These are phyloP conservation scores for Suhomyces guaymorum DNA, from an alignment of 1,139 yeast genomes.

Conservation along the genomic window DNA sequence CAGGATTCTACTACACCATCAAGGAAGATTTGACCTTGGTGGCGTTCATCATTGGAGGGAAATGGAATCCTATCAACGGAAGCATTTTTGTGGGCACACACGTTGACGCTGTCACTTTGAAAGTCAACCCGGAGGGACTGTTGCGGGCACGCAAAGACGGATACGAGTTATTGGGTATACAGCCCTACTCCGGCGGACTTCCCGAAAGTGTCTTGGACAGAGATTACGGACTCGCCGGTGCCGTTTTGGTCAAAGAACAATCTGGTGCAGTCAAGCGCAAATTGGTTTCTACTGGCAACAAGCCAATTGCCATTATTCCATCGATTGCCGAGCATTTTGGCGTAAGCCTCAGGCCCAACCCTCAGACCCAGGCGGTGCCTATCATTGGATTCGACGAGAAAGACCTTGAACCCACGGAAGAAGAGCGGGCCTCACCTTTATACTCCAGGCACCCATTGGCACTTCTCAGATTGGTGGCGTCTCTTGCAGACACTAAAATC, in stretches of 20 bases:
- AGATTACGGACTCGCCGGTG: conserved; percentile 51
- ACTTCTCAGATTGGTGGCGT: conserved; percentile 37
- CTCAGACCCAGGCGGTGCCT: conserved; percentile 46
- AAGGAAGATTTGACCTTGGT: conserved; percentile 41
- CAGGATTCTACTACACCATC: conserved; percentile 31
- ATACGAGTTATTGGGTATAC: conserved; percentile 46
- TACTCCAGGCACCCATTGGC: conserved; percentile 40
- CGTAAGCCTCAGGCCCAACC: conserved; percentile 35
- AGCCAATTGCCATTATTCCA: conserved; percentile 46
- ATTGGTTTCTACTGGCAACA: conserved; percentile 38
- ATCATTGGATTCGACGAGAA: conserved; percentile 36
- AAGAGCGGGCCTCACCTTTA: conserved; percentile 39
- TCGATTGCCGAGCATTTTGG: conserved; percentile 45
- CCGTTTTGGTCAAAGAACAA: conserved; percentile 31
- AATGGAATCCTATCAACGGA: conserved; percentile 42
- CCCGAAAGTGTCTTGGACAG: conserved; percentile 43
- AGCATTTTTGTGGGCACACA: conserved; percentile 46
- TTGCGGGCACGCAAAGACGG: conserved; percentile 29
- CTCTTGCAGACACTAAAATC: conserved; percentile 29
- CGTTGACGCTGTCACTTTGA: conserved; percentile 43
- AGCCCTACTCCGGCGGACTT: conserved; percentile 44
- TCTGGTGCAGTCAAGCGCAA: conserved; percentile 27
- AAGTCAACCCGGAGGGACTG: conserved; percentile 35
- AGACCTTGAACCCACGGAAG: conserved; percentile 16
- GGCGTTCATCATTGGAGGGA: conserved; percentile 43